These are phyloP conservation scores for Alectoria sarmentosa DNA, from an alignment of 495 filamentous ascomycete genomes.

Conservation along the genomic window DNA sequence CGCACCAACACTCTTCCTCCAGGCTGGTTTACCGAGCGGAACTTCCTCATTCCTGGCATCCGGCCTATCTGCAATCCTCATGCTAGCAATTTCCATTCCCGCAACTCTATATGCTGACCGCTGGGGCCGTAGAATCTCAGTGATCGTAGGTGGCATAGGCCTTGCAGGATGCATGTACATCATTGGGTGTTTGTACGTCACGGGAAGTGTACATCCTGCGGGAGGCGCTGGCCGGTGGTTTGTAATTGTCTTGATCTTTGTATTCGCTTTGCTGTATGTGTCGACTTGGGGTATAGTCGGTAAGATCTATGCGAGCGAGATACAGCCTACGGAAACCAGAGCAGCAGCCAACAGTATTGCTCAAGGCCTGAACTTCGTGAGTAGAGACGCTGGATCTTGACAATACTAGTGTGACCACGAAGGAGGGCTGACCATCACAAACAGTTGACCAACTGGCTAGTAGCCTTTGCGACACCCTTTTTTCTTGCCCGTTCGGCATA, in stretches of 20 bases:
- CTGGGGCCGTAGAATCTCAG: conserved; percentile 54
- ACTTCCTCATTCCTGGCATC: conserved; percentile 48
- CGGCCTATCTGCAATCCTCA: conserved; percentile 47
- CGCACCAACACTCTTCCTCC: conserved; percentile 44
- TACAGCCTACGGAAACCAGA: conserved; percentile 12
- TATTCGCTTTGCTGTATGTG: conserved; percentile 31
- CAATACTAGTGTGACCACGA: no score
- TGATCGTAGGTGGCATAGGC: conserved; percentile 48
- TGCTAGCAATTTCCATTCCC: conserved; percentile 45
- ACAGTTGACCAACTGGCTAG: conserved; percentile 48
- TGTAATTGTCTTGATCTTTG: conserved; percentile 44
- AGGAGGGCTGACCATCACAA: conserved; percentile 16
- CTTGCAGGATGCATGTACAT: conserved; percentile 40
- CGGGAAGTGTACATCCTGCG: conserved; percentile 40
- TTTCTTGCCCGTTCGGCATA: conserved; percentile 50
- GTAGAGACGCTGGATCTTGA: not conserved
- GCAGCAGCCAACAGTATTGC: conserved; percentile 17
- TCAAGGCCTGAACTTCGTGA: conserved; percentile 19
- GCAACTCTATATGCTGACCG: conserved; percentile 54
- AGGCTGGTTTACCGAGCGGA: conserved; percentile 43
- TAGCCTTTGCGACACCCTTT: conserved; percentile 57
- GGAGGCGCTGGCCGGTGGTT: conserved; percentile 47
- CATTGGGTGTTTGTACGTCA: conserved; percentile 46
- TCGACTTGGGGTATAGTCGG: conserved; percentile 39
- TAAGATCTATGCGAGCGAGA: conserved; percentile 36